These are phyloP conservation scores for Plasmopara viticola DNA, from an alignment of 352 stramenopile species.

Conservation along the genomic window DNA sequence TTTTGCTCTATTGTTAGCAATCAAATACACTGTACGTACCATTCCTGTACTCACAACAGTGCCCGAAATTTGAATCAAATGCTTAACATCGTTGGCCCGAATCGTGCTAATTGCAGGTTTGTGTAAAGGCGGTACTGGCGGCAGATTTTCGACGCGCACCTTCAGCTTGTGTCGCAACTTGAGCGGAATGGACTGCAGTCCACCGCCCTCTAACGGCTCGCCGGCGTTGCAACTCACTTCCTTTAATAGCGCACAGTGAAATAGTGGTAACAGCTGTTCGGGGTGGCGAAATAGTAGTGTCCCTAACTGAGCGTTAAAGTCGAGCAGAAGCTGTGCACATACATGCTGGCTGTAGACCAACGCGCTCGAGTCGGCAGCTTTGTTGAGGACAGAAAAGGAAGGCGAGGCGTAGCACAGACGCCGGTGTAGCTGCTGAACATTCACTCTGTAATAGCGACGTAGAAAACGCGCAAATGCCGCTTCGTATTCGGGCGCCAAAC, in stretches of 20 bases:
- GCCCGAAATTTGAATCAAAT: constrained; percentile 77
- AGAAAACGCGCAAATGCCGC: constrained; percentile 29
- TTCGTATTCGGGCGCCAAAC: constrained; percentile 25
- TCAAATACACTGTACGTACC: constrained; percentile 22
- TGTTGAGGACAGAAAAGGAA: not conserved
- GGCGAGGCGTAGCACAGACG: constrained; percentile 8
- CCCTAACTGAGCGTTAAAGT: constrained; percentile 68
- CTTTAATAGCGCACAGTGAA: constrained; percentile 76
- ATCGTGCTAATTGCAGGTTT: constrained; percentile 88
- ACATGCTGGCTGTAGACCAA: constrained; percentile 47
- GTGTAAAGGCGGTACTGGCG: constrained; percentile 73
- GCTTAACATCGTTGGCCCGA: constrained; percentile 85
- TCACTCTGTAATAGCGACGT: constrained; percentile 16
- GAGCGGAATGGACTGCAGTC: constrained; percentile 26
- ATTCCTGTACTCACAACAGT: constrained; percentile 89
- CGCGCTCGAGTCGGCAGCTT: constrained; percentile 5
- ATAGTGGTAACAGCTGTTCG: constrained; percentile 78
- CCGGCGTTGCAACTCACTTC: constrained; percentile 27
- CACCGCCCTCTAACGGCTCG: constrained; percentile 8
- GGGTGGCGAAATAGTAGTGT: constrained; percentile 87
- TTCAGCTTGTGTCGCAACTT: constrained; percentile 48
- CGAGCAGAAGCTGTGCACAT: constrained; percentile 76
- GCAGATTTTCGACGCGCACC: constrained; percentile 89
- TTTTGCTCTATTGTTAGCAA: not conserved
- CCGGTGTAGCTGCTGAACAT: constrained; percentile 12